Evolutionary conservation across 2,329 filamentous ascomycete species (phyloP).

Genomic region (Colletotrichum brevisporum): DNA sequence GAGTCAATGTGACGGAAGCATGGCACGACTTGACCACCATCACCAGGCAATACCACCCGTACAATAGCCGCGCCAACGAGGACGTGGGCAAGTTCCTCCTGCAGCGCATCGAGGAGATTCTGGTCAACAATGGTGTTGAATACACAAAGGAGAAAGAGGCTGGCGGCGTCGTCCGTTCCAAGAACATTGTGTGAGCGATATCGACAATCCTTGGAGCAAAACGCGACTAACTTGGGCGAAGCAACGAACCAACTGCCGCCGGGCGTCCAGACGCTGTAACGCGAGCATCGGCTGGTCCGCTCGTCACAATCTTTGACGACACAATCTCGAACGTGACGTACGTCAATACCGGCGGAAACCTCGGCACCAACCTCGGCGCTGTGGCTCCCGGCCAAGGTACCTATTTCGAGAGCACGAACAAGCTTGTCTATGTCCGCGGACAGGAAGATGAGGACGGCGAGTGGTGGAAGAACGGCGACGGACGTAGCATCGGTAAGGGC

Average conservation of each 20-base stretch:
- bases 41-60: constrained; percentile 85
- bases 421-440: constrained; percentile 92
- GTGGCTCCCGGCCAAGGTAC: constrained; percentile 59
- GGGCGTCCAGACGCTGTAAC: constrained; percentile 4
- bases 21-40: constrained; percentile 87
- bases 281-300: constrained; percentile 47
- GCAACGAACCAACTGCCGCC: neutral
- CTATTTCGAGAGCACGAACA: constrained; percentile 94
- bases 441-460: constrained; percentile 78
- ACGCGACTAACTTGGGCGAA: constrained; percentile 9
- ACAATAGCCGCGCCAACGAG: constrained; percentile 89
- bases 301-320: constrained; percentile 84
- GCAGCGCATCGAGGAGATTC: constrained; percentile 77
- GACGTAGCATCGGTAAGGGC: constrained; percentile 70
- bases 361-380: constrained; percentile 46
- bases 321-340: constrained; percentile 83
- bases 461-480: constrained; percentile 76
- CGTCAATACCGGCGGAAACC: constrained; percentile 54
- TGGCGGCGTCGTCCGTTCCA: constrained; percentile 49
- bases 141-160: constrained; percentile 57
- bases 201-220: neutral
- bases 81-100: constrained; percentile 83
- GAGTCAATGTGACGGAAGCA: constrained; percentile 86
- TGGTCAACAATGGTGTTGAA: constrained; percentile 70
- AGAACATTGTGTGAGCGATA: constrained; percentile 39